A percentile compares a stretch with the other conserved stretches of the same genome.
phyloP scores from a whole-genome alignment of 257 asterid species.

The Sherardia arvensis region DNA sequence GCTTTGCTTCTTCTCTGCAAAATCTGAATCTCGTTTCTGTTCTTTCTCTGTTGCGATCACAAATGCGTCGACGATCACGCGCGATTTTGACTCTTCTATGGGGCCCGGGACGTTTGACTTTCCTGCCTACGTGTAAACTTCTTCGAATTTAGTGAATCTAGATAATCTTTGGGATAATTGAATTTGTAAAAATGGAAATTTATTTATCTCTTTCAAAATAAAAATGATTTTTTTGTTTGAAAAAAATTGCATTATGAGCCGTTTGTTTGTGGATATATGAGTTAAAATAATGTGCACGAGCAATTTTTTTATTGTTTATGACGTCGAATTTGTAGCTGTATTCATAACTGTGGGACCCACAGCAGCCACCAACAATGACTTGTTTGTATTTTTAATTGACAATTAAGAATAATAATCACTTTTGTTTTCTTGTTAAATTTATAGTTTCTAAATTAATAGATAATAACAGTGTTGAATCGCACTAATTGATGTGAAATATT shows the following conservation, averaged over 20 bases:
- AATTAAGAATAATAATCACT: no score
- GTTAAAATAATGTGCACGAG: neutral
- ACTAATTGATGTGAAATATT: neutral
- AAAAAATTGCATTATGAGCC: neutral
- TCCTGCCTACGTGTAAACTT: neutral
- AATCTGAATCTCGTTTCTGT: neutral
- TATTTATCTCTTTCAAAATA: neutral
- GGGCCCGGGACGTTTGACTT: neutral
- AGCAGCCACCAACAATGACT: neutral
- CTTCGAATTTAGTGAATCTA: neutral
- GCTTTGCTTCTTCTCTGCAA: slow-evolving; percentile 18
- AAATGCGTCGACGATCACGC: slow-evolving; percentile 7
- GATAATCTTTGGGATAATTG: neutral
- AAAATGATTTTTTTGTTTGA: no score
- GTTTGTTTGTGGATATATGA: neutral
- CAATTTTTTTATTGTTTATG: neutral
- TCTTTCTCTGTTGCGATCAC: neutral
- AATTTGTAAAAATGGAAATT: neutral
- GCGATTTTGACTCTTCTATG: neutral
- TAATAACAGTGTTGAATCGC: neutral
- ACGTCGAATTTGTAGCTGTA: neutral
- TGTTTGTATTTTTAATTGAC: no score
- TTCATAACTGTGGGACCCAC: neutral
- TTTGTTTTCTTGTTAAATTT: no score
- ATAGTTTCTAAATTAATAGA: no score